Percentiles rank a stretch among this genome's conserved stretches.
Conservation (phyloP, 1,284 basidiomycete species). For the Schizopora paradoxa region DNA sequence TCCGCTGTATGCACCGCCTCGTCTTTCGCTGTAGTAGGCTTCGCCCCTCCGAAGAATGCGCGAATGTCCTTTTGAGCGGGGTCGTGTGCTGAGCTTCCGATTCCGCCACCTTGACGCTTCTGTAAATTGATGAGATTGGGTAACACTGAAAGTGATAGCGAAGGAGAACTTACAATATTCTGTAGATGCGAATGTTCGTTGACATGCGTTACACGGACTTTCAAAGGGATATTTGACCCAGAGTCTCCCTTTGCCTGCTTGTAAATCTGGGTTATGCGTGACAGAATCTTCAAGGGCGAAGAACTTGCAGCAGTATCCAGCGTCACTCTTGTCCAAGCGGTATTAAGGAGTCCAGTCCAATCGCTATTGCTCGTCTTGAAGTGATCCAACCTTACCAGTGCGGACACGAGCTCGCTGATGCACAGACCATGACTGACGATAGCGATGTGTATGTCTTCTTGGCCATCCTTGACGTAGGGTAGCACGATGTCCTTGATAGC, state of each 20-base stretch:
- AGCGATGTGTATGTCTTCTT: too few species aligned
- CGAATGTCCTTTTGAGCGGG: conserved; percentile 72
- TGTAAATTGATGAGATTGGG: conserved; percentile 24
- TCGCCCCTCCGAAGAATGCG: conserved; percentile 65
- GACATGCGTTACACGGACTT: conserved; percentile 43
- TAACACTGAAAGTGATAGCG: conserved; percentile 1
- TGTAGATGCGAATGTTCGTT: conserved; percentile 54
- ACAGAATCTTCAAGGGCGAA: neutral
- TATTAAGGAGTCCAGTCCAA: conserved; percentile 58
- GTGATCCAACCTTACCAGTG: conserved; percentile 40
- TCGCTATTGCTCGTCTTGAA: conserved; percentile 22
- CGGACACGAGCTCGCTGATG: conserved; percentile 59
- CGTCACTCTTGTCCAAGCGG: conserved; percentile 61
- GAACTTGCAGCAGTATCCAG: conserved; percentile 9
- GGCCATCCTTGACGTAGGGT: conserved; percentile 48
- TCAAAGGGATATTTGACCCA: conserved; percentile 30
- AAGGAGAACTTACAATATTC: conserved; percentile 43
- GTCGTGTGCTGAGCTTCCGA: conserved; percentile 68
- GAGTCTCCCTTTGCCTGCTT: too few species aligned
- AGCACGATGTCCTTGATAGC: conserved; percentile 58
- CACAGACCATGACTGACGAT: conserved; percentile 80
- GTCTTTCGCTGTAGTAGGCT: conserved; percentile 1
- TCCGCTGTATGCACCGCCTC: neutral
- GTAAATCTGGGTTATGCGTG: too few species aligned
- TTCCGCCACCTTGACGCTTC: conserved; percentile 75